phyloP scores from a whole-genome alignment of 2,329 filamentous ascomycete genomes.

The Xylariomycetidae sp. region DNA sequence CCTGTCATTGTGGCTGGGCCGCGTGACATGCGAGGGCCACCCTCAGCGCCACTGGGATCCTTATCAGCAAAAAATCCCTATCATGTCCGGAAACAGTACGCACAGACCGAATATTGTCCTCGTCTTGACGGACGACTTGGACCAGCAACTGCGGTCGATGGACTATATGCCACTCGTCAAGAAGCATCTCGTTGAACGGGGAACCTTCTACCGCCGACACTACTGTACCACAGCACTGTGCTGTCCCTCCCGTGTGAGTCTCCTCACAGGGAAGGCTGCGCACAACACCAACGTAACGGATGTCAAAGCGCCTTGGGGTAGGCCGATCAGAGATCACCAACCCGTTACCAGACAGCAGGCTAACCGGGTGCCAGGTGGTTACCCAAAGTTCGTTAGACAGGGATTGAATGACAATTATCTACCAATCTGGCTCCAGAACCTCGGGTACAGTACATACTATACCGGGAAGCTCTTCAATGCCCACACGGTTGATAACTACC shows the following conservation, averaged over 20 bases:
- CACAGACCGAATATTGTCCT: conserved; percentile 54
- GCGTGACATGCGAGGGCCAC: no score
- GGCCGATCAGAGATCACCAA: conserved; percentile 7
- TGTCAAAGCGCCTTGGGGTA: conserved; percentile 42
- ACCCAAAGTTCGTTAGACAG: conserved; percentile 43
- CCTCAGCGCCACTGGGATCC: no score
- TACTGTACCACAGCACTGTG: conserved; percentile 51
- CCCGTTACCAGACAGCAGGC: not conserved
- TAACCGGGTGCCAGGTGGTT: conserved; percentile 29
- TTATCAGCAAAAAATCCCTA: no score
- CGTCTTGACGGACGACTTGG: conserved; percentile 55
- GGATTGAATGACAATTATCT: conserved; percentile 48
- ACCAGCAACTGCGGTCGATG: conserved; percentile 46
- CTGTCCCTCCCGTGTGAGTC: conserved; percentile 49
- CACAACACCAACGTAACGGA: conserved; percentile 57
- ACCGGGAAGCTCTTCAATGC: conserved; percentile 50
- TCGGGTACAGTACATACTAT: conserved; percentile 51
- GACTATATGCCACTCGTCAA: conserved; percentile 43
- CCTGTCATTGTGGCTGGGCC: no score
- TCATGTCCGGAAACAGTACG: no score
- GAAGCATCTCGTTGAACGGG: conserved; percentile 43
- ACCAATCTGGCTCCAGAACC: conserved; percentile 49
- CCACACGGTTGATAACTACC: conserved; percentile 53
- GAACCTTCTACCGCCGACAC: conserved; percentile 46
- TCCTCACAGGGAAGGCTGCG: conserved; percentile 50